phyloP scores from a whole-genome alignment of 768 basidiomycete genomes.

The Mycena latifolia region DNA sequence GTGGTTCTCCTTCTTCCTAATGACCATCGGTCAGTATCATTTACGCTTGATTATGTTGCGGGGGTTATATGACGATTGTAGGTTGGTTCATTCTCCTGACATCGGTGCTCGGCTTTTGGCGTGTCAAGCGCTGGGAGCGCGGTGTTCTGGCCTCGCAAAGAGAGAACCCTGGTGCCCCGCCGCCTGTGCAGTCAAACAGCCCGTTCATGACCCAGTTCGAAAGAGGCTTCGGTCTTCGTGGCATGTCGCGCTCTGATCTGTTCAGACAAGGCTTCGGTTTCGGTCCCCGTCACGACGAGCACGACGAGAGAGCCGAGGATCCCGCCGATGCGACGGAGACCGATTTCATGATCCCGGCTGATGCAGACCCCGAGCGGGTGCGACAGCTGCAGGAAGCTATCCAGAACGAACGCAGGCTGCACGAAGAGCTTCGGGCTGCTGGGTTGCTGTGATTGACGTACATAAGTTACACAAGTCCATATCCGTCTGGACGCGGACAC shows the following conservation, averaged over 20 bases:
- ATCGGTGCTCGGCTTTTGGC: conserved; percentile 90
- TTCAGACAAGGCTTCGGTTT: conserved; percentile 62
- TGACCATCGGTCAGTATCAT: conserved; percentile 79
- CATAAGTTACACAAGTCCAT: conserved; percentile 1
- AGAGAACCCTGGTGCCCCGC: conserved; percentile 42
- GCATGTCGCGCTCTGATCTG: conserved; percentile 54
- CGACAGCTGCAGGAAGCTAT: conserved; percentile 59
- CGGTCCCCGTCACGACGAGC: conserved; percentile 40
- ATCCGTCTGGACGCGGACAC: background rate
- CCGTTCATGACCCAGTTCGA: conserved; percentile 54
- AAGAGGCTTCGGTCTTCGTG: conserved; percentile 52
- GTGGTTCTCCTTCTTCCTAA: conserved; percentile 95
- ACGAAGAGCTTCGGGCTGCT: conserved; percentile 70
- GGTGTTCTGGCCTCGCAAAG: conserved; percentile 75
- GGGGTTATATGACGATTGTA: conserved; percentile 36
- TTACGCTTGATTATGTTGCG: conserved; percentile 15
- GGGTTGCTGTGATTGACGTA: conserved; percentile 64
- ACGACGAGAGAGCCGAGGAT: conserved; percentile 40
- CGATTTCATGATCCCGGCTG: conserved; percentile 55
- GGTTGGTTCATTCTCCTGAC: conserved; percentile 93
- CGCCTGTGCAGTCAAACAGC: conserved; percentile 33
- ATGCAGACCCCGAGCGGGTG: conserved; percentile 57
- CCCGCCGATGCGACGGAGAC: conserved; percentile 46
- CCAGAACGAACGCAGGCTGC: conserved; percentile 67
- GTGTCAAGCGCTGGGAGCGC: conserved; percentile 90